Percentiles rank a stretch among this genome's conserved stretches.
phyloP scores from a whole-genome alignment of 2,329 filamentous ascomycete species.

The Botrytis pseudocinerea region DNA sequence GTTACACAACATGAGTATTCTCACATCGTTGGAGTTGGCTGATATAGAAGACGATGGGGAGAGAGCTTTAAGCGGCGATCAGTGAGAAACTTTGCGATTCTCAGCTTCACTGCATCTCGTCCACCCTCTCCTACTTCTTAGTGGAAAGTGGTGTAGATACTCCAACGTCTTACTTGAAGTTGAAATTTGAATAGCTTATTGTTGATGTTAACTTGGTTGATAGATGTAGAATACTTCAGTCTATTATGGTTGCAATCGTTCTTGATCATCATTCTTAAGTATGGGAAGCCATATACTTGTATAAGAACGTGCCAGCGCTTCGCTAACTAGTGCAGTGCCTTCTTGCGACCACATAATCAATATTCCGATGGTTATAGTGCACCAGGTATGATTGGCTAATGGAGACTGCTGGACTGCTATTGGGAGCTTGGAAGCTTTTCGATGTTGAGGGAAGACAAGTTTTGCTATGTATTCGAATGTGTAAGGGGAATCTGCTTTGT shows the following conservation, averaged over 20 bases:
- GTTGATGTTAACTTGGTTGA: no score
- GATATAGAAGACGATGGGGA: not conserved
- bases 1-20: not conserved
- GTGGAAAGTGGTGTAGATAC: not conserved
- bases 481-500: not conserved
- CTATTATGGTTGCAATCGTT: no score
- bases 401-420: no score
- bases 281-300: no score
- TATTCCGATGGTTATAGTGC: not conserved
- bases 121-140: not conserved
- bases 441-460: not conserved
- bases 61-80: not conserved
- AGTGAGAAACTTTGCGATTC: not conserved
- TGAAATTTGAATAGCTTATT: not conserved
- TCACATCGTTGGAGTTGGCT: not conserved
- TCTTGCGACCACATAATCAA: no score
- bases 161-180: not conserved
- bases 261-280: no score
- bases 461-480: not conserved
- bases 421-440: not conserved
- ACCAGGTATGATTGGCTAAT: accelerated
- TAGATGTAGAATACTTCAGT: no score
- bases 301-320: no score
- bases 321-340: no score
- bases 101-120: not conserved